Conservation (phyloP, 2,329 filamentous ascomycete genomes). For the Achaetomium macrosporum region DNA sequence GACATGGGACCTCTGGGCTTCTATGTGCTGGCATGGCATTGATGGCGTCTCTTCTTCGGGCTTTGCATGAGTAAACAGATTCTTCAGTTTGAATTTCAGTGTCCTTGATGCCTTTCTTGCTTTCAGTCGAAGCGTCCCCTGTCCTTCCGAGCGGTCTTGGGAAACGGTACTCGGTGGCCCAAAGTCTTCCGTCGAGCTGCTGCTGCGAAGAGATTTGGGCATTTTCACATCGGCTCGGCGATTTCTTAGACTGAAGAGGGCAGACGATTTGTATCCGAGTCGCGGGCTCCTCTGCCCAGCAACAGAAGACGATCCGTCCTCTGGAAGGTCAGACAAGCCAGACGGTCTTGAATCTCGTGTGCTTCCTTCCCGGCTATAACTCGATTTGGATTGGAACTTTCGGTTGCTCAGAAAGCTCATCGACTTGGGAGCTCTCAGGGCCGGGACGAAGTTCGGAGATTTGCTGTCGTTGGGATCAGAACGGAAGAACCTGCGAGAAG, state of each 20-base stretch:
- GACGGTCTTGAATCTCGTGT: constrained; percentile 14
- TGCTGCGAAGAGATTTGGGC: constrained; percentile 45
- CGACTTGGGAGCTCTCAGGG: constrained; percentile 46
- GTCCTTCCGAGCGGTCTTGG: constrained; percentile 22
- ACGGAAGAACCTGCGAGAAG: constrained; percentile 13
- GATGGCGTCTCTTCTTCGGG: constrained; percentile 28
- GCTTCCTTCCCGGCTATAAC: constrained; percentile 30
- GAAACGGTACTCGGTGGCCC: constrained; percentile 3
- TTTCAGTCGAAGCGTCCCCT: constrained; percentile 41
- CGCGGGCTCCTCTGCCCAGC: constrained; percentile 16
- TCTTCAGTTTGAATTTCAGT: constrained; percentile 56
- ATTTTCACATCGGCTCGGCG: constrained; percentile 34
- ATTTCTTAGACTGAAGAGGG: constrained; percentile 38
- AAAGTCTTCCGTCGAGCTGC: constrained; percentile 31
- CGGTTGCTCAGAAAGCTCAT: constrained; percentile 45
- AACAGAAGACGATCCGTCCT: neutral
- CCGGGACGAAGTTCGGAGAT: constrained; percentile 17
- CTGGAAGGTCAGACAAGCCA: constrained; percentile 1
- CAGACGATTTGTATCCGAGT: constrained; percentile 38
- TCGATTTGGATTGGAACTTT: constrained; percentile 28
- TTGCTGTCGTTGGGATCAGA: constrained; percentile 30
- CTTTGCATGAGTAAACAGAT: constrained; percentile 44
- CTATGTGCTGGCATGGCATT: constrained; percentile 49
- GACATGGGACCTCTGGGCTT: constrained; percentile 36
- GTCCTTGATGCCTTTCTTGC: constrained; percentile 58